Conservation (phyloP, 2,329 filamentous ascomycete genomes). For the Pestalotiopsis sp. region DNA sequence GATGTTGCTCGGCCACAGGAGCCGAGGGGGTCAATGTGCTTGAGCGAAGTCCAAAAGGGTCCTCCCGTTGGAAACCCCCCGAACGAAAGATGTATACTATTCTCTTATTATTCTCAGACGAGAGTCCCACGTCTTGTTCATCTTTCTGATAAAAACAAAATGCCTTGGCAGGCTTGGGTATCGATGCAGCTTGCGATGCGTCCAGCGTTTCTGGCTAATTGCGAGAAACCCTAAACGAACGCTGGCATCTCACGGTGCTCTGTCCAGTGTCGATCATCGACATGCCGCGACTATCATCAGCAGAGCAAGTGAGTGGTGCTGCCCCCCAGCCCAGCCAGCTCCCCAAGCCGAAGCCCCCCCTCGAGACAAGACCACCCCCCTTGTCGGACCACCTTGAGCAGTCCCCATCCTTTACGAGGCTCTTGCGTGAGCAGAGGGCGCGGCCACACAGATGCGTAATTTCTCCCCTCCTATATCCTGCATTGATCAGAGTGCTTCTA, state of each 20-base stretch:
- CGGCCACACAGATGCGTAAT: not conserved
- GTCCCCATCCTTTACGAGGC: not conserved
- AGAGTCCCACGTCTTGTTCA: not conserved
- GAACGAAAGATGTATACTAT: not conserved
- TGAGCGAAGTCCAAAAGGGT: not conserved
- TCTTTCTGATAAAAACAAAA: not conserved
- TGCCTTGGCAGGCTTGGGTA: not conserved
- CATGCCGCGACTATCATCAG: not conserved
- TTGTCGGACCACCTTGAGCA: too few relatives aligned
- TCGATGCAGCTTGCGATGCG: not conserved
- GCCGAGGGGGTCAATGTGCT: not conserved
- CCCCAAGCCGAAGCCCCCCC: not conserved
- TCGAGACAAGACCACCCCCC: too few relatives aligned
- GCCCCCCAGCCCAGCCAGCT: not conserved
- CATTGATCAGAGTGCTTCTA: slow-evolving; percentile 3
- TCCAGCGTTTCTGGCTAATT: not conserved
- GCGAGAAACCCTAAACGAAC: not conserved
- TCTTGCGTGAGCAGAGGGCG: not conserved
- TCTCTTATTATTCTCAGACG: not conserved
- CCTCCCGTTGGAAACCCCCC: not conserved
- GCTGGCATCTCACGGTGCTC: not conserved
- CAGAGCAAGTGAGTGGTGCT: not conserved
- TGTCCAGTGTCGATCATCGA: not conserved
- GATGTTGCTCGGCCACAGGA: not conserved
- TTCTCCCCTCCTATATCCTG: slow-evolving; percentile 2